These are phyloP conservation scores for Russula lepida DNA, from an alignment of 768 basidiomycete species.

Conservation along the genomic window DNA sequence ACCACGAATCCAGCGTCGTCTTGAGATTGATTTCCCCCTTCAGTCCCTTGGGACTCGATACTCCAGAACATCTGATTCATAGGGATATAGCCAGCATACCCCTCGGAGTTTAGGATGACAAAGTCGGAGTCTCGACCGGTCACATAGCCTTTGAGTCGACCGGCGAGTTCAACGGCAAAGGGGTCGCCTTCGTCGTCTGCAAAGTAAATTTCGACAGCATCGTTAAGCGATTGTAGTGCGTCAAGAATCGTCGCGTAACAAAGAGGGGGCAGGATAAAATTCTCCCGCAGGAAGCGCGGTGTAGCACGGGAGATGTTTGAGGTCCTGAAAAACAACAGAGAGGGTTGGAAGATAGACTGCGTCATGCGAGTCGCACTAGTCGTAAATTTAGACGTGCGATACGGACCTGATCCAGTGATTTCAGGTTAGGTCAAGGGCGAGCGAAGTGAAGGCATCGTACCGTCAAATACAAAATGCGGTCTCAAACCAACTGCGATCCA, in stretches of 20 bases:
- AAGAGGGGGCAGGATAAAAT: slow-evolving; percentile 68
- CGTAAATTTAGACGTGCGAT: slow-evolving; percentile 62
- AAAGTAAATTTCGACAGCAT: slow-evolving; percentile 48
- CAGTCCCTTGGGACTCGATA: slow-evolving; percentile 25
- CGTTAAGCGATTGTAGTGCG: slow-evolving; percentile 35
- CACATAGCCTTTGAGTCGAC: slow-evolving; percentile 62
- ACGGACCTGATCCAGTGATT: slow-evolving; percentile 43
- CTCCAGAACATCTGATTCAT: slow-evolving; percentile 70
- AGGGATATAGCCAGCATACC: slow-evolving; percentile 71
- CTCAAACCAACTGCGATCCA: slow-evolving; percentile 62
- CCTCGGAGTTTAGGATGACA: slow-evolving; percentile 65
- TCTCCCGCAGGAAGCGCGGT: slow-evolving; percentile 61
- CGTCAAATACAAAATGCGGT: slow-evolving; percentile 76
- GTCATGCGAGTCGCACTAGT: slow-evolving; percentile 53
- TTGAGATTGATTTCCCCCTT: slow-evolving; percentile 25
- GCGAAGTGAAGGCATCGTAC: slow-evolving; percentile 33
- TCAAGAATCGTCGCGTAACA: slow-evolving; percentile 49
- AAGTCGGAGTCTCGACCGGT: slow-evolving; percentile 79
- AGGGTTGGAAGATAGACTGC: slow-evolving; percentile 50
- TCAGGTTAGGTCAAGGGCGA: neutral
- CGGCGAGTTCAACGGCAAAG: slow-evolving; percentile 78
- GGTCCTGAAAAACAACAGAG: slow-evolving; percentile 74
- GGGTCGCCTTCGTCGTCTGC: slow-evolving; percentile 81
- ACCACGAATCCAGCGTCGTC: slow-evolving; percentile 51
- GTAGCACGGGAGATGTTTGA: slow-evolving; percentile 54